Conservation (phyloP, 352 stramenopile genomes). For the Phytophthora melonis region DNA sequence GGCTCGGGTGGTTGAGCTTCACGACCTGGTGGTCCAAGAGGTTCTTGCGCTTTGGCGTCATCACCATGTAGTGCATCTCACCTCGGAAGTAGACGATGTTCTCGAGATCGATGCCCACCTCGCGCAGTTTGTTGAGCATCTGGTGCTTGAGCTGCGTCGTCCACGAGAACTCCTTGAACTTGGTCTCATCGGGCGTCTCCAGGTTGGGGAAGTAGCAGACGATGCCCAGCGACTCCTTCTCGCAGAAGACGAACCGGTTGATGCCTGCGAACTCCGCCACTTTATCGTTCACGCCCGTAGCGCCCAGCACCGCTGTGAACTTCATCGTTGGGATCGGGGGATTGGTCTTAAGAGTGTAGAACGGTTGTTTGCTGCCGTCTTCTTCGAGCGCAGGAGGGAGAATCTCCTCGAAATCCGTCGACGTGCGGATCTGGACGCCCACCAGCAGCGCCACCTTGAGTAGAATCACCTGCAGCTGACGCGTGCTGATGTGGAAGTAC, state of each 20-base stretch:
- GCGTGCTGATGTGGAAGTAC: conserved; percentile 80
- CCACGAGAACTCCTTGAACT: conserved; percentile 79
- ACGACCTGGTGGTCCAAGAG: conserved; percentile 64
- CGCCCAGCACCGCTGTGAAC: conserved; percentile 68
- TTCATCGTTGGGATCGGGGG: conserved; percentile 71
- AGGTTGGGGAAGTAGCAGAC: conserved; percentile 82
- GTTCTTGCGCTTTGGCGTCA: conserved; percentile 75
- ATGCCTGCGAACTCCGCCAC: conserved; percentile 61
- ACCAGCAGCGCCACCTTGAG: conserved; percentile 75
- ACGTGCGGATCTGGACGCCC: conserved; percentile 56
- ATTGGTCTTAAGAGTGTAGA: conserved; percentile 67
- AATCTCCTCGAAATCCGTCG: conserved; percentile 57
- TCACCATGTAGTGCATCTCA: conserved; percentile 86
- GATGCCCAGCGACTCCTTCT: conserved; percentile 77
- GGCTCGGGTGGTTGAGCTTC: conserved; percentile 62
- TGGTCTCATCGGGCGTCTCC: conserved; percentile 68
- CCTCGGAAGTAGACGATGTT: conserved; percentile 87
- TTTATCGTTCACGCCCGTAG: conserved; percentile 64
- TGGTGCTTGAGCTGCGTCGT: conserved; percentile 78
- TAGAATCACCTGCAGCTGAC: conserved; percentile 79
- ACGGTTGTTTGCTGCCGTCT: conserved; percentile 48
- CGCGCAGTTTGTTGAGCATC: conserved; percentile 71
- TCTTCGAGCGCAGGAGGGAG: conserved; percentile 39
- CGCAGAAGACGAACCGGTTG: conserved; percentile 75
- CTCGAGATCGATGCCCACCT: conserved; percentile 69